Evolutionary conservation across 2,329 filamentous ascomycete species (phyloP).

Genomic region (Cladosporium oxysporum): DNA sequence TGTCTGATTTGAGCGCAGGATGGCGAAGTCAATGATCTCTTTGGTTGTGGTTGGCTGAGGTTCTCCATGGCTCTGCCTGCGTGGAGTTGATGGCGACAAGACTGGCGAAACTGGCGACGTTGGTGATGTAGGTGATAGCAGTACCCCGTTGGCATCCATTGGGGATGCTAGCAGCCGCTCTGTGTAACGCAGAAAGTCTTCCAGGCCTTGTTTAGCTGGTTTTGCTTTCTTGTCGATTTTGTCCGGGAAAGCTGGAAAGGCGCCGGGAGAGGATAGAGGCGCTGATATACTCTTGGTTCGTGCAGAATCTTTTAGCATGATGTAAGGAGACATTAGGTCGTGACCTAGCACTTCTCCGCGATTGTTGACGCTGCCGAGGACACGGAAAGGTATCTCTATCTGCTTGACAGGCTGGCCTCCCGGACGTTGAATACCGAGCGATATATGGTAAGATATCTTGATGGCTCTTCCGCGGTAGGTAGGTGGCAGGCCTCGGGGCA

Average conservation of each 20-base stretch:
- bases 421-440: constrained; percentile 87
- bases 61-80: constrained; percentile 37
- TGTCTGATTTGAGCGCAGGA: constrained; percentile 73
- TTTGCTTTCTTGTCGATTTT: constrained; percentile 44
- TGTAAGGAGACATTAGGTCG: constrained; percentile 91
- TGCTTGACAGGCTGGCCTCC: constrained; percentile 80
- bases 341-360: constrained; percentile 88
- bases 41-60: constrained; percentile 64
- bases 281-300: constrained; percentile 46
- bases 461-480: constrained; percentile 89
- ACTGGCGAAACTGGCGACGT: constrained; percentile 28
- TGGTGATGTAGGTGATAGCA: constrained; percentile 71
- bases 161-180: constrained; percentile 69
- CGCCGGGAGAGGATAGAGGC: constrained; percentile 20
- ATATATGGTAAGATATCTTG: constrained; percentile 87
- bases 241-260: constrained; percentile 24
- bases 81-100: constrained; percentile 60
- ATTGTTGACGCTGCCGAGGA: constrained; percentile 88
- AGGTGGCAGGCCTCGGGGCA: constrained; percentile 88
- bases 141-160: constrained; percentile 56
- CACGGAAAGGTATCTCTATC: constrained; percentile 89
- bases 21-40: constrained; percentile 88
- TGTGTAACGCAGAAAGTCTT: constrained; percentile 75
- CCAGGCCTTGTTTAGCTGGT: constrained; percentile 40
- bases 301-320: constrained; percentile 82